Conservation (phyloP, 305 asterid genomes). For the Rubia balearica region DNA sequence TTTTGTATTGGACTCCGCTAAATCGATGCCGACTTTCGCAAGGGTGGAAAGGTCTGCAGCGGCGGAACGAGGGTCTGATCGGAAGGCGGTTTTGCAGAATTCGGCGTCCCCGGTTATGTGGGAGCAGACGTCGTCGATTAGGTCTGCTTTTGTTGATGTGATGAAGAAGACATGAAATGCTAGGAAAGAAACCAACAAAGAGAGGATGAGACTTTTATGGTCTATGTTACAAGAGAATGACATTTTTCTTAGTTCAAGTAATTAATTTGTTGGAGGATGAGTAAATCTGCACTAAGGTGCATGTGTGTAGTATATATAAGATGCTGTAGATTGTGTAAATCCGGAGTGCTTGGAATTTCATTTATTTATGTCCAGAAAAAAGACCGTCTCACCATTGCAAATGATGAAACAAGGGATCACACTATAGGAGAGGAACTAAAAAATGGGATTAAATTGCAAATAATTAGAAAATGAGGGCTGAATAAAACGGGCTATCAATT, state of each 20-base stretch:
- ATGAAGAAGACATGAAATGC: neutral
- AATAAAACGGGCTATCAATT: too few relatives aligned
- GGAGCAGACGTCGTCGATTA: conserved; percentile 24
- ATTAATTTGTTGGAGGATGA: neutral
- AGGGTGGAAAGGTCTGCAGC: conserved; percentile 13
- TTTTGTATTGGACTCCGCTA: conserved; percentile 9
- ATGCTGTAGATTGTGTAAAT: neutral
- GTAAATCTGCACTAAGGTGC: neutral
- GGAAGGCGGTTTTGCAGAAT: conserved; percentile 15
- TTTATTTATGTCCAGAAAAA: too few relatives aligned
- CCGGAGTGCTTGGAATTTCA: too few relatives aligned
- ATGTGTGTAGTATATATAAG: neutral
- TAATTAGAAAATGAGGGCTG: too few relatives aligned
- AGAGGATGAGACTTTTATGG: neutral
- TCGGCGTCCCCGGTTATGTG: conserved; percentile 8
- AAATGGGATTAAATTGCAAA: too few relatives aligned
- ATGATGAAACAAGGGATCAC: too few relatives aligned
- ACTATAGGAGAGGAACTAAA: too few relatives aligned
- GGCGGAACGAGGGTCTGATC: conserved; percentile 24
- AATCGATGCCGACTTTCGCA: conserved; percentile 14
- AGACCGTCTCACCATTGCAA: too few relatives aligned
- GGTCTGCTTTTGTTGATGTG: too few relatives aligned
- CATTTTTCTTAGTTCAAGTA: neutral
- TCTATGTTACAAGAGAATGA: neutral
- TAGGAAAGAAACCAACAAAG: neutral